Conservation (phyloP, 192 early-diverging fungal species). For the Coemansia sp. region DNA sequence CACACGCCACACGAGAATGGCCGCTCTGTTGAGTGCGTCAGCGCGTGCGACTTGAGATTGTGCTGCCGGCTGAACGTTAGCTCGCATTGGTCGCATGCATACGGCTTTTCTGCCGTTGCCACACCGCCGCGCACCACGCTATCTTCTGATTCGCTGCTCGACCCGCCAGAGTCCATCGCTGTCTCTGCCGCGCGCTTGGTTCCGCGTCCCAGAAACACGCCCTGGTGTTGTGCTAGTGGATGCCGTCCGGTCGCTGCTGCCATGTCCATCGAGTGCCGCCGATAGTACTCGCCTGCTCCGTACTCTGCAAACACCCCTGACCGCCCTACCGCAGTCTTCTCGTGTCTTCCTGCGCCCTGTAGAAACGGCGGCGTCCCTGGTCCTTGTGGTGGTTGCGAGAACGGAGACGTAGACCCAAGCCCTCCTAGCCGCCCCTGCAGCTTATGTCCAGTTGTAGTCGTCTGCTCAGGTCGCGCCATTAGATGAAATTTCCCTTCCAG, state of each 20-base stretch:
- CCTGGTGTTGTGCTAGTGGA: slow-evolving; percentile 11
- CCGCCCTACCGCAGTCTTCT: slow-evolving; percentile 45
- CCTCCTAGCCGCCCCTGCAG: slow-evolving; percentile 28
- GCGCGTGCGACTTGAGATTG: slow-evolving; percentile 73
- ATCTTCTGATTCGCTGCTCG: slow-evolving; percentile 17
- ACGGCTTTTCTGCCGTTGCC: slow-evolving; percentile 52
- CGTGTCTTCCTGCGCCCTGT: slow-evolving; percentile 7
- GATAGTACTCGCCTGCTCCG: slow-evolving; percentile 26
- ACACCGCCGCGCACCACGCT: slow-evolving; percentile 24
- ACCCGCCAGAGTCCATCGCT: slow-evolving; percentile 4
- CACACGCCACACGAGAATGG: slow-evolving; percentile 71
- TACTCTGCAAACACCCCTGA: slow-evolving; percentile 43
- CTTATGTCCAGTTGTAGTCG: slow-evolving; percentile 24
- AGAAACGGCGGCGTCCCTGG: background rate
- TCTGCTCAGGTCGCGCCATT: slow-evolving; percentile 40
- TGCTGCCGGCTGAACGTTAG: slow-evolving; percentile 74
- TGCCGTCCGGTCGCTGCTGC: slow-evolving; percentile 12
- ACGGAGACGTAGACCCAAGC: slow-evolving; percentile 32
- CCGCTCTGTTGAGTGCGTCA: slow-evolving; percentile 73
- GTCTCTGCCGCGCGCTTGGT: slow-evolving; percentile 16
- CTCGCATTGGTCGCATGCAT: slow-evolving; percentile 60
- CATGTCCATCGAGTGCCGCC: slow-evolving; percentile 50
- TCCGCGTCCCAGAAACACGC: background rate
- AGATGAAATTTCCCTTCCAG: background rate
- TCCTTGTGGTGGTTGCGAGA: slow-evolving; percentile 43